Evolutionary conservation across 345 rosid genomes (phyloP).

Genomic region (Ricinus communis): DNA sequence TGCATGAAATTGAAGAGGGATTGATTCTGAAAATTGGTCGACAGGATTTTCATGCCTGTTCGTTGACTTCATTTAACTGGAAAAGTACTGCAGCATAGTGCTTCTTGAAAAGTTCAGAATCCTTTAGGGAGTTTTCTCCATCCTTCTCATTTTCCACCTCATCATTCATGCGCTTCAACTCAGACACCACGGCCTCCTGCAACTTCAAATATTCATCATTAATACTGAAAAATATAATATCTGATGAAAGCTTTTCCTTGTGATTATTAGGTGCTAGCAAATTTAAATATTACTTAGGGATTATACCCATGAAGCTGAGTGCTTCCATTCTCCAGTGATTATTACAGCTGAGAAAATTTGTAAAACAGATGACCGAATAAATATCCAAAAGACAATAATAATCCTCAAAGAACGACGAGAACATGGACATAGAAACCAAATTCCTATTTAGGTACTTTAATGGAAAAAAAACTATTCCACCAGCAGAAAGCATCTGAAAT

Average conservation of each 20-base stretch:
- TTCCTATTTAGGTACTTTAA: neutral
- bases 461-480: neutral
- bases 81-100: conserved; percentile 76
- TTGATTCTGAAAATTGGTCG: conserved; percentile 15
- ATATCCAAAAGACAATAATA: too few relatives aligned
- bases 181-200: conserved; percentile 71
- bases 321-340: too few relatives aligned
- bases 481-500: conserved; percentile 7
- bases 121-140: conserved; percentile 51
- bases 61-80: conserved; percentile 69
- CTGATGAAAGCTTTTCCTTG: too few relatives aligned
- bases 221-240: too few relatives aligned
- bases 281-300: too few relatives aligned
- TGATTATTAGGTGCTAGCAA: too few relatives aligned
- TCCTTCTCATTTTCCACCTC: conserved; percentile 65
- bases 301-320: too few relatives aligned
- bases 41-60: conserved; percentile 46
- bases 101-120: conserved; percentile 68
- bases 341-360: too few relatives aligned
- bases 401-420: neutral
- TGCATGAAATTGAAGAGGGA: conserved; percentile 13
- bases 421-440: neutral
- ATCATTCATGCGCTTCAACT: conserved; percentile 66
- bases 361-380: too few relatives aligned
- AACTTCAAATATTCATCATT: conserved; percentile 29